A percentile compares a stretch with the other conserved stretches of the same genome.
These are phyloP conservation scores for Leucosporidium yakuticum DNA, from an alignment of 768 basidiomycete genomes.

Conservation along the genomic window DNA sequence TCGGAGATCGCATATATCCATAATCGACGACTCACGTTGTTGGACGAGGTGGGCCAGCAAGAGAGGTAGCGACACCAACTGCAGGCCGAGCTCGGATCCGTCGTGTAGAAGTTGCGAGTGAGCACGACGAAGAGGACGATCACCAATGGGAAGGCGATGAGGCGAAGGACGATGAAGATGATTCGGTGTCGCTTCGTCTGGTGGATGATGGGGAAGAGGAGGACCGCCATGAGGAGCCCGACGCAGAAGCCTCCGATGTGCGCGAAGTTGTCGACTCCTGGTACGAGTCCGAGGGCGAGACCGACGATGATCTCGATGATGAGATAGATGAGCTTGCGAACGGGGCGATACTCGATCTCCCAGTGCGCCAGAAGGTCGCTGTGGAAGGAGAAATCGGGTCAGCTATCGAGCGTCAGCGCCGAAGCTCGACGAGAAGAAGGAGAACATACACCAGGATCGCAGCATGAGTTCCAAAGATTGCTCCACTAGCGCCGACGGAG, in stretches of 20 bases:
- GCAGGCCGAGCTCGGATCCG: constrained; percentile 55
- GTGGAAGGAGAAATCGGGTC: constrained; percentile 46
- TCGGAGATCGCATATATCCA: no score
- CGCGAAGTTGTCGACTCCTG: constrained; percentile 87
- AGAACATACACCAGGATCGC: constrained; percentile 56
- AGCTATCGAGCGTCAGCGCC: constrained; percentile 46
- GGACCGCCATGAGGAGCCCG: constrained; percentile 66
- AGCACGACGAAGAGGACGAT: constrained; percentile 76
- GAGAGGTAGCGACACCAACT: constrained; percentile 83
- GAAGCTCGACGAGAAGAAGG: constrained; percentile 43
- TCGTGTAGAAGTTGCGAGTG: constrained; percentile 80
- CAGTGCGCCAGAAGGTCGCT: constrained; percentile 70
- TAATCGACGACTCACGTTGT: constrained; percentile 40
- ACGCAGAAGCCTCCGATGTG: constrained; percentile 76
- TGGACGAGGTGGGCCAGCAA: constrained; percentile 66
- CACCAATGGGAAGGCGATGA: constrained; percentile 66
- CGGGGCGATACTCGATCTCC: constrained; percentile 77
- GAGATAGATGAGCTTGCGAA: constrained; percentile 75
- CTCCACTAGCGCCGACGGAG: constrained; percentile 85
- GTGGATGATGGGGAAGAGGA: constrained; percentile 85
- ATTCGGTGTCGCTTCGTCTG: constrained; percentile 63
- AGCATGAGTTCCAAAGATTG: constrained; percentile 44
- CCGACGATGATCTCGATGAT: constrained; percentile 80
- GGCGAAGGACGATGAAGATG: constrained; percentile 66
- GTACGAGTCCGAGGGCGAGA: constrained; percentile 74